These are phyloP conservation scores for Bryoerythrophyllum caledonicum DNA, from an alignment of 225 moss, liverwort and hornwort species.

Conservation along the genomic window DNA sequence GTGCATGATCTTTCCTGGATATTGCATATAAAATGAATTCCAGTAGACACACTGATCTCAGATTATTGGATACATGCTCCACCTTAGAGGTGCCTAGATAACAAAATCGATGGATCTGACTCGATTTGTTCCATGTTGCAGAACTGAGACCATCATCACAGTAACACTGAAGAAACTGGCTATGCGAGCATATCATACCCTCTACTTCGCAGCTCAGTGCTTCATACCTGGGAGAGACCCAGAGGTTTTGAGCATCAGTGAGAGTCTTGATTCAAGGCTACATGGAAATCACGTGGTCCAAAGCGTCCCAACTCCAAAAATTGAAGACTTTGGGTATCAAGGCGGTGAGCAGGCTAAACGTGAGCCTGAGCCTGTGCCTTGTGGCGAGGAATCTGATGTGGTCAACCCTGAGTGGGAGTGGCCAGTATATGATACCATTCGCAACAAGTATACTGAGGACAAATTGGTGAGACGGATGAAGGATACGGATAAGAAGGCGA, in stretches of 20 bases:
- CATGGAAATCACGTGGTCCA: too few species aligned
- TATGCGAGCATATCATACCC: neutral
- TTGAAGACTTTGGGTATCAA: neutral
- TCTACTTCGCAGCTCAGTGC: constrained; percentile 4
- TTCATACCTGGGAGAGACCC: neutral
- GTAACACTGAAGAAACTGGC: neutral
- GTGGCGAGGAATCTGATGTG: neutral
- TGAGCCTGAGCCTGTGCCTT: too few species aligned
- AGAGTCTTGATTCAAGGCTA: neutral
- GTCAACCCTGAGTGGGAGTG: constrained; percentile 11
- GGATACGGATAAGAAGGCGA: neutral
- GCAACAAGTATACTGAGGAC: neutral
- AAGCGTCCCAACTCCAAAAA: neutral
- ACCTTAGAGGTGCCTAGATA: too few species aligned
- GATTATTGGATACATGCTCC: too few species aligned
- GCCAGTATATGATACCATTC: constrained; percentile 18
- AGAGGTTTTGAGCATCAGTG: neutral
- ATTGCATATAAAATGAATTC: too few species aligned
- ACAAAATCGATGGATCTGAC: too few species aligned
- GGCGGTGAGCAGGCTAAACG: neutral
- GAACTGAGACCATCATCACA: neutral
- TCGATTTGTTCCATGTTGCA: neutral
- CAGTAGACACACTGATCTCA: too few species aligned
- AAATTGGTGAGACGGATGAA: fast-evolving
- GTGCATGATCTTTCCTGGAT: too few species aligned